phyloP scores from a whole-genome alignment of 179 eudicot species.

The Actinidia chinensis region DNA sequence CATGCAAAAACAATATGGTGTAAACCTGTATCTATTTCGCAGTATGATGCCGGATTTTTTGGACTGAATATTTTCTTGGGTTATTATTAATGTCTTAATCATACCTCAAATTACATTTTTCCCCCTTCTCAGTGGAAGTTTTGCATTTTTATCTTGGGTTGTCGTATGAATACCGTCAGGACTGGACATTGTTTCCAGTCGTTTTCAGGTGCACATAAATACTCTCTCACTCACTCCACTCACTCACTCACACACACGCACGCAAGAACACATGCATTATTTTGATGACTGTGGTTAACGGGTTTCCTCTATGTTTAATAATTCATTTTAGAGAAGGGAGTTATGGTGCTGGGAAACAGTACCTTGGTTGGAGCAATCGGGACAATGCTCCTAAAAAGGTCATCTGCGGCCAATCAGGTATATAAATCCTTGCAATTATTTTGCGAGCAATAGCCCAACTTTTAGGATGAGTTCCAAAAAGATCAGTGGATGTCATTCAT shows the following conservation, averaged over 20 bases:
- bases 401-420: conserved; percentile 83
- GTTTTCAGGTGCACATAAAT: conserved; percentile 66
- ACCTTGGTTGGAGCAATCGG: conserved; percentile 92
- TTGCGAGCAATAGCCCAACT: too few species aligned
- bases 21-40: too few species aligned
- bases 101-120: not conserved
- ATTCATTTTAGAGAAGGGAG: conserved; percentile 64
- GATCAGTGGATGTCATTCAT: not conserved
- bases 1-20: too few species aligned
- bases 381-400: conserved; percentile 78
- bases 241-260: not conserved
- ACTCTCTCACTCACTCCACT: not conserved
- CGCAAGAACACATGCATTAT: not conserved
- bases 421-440: not conserved
- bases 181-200: conserved; percentile 66
- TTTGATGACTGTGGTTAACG: conserved; percentile 1
- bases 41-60: not conserved
- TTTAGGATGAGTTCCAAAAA: too few species aligned
- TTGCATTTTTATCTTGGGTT: conserved; percentile 84
- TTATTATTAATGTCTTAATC: not conserved
- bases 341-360: conserved; percentile 98
- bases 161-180: conserved; percentile 89
- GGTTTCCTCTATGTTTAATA: not conserved
- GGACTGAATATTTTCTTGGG: not conserved
- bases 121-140: conserved; percentile 68